Evolutionary conservation across 1,139 yeast genomes (phyloP), one percentile per base, ranked within the genome.

Genomic region (Geotrichum carabidarum): DNA sequence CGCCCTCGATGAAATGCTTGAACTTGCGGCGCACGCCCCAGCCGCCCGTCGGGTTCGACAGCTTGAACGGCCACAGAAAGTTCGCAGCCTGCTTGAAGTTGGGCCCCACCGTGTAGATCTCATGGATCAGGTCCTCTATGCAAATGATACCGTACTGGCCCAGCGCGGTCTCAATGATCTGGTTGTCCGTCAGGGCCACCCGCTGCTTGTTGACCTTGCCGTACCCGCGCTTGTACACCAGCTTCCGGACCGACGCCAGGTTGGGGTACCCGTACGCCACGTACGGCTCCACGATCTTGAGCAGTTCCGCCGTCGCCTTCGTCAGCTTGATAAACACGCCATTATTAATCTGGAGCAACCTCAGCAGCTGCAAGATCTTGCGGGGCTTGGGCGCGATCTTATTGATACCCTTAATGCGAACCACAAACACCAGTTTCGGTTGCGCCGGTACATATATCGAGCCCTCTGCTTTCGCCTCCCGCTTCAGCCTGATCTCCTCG

Each of bases 51-150:
- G 99, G 99, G 85, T 89, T 90, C 71, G 98, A 90, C 75, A 93
- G 86, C 84, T 91, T 87, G 96, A 93, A 93, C 79, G 99, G 99
- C 97, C 97, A 93, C 80, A 93, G 82, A 83, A 93, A 93, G 96
- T 93, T 93, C 89, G 89, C 86, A 70, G 90, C 99, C 83, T 93
- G 98, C 84, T 93, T 93, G 91, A 91, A 93, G 91, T 90, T 88
- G 77, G 98, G 97, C 75, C 98, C 98, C 75, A 91, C 97, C 65
- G 97, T 86, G 86, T 82, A 86, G 73, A 93, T 88, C 83, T 93
- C 99, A 86, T 93, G 99, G 78, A 93, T 87, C 80, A 93, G 83
- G 78, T 93, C 99, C 80, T 93, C 99, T 69, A 93, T 77, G 69
- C 96, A 91, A 76, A 83, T 82, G 77, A 93, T 88, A 80, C 97